Conservation (phyloP, 2,329 filamentous ascomycete genomes). For the Ophiostoma perfectum region DNA sequence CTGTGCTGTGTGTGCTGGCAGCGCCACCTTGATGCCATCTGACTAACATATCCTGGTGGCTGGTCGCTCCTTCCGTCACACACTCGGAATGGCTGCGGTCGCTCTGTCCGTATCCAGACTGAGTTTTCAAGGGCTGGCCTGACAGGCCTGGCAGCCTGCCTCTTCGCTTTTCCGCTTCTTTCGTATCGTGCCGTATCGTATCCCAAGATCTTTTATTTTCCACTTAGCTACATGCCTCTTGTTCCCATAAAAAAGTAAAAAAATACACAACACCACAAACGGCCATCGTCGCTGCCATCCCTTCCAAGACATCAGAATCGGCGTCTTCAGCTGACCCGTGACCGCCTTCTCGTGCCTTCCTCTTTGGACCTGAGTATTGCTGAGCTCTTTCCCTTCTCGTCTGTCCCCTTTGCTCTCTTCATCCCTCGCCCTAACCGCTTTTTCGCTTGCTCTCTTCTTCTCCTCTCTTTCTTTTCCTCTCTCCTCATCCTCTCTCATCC, state of each 20-base stretch:
- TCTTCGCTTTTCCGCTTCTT: neutral
- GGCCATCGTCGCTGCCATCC: neutral
- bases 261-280: neutral
- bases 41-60: conserved; percentile 11
- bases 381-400: neutral
- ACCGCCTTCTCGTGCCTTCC: conserved; percentile 13
- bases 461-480: neutral
- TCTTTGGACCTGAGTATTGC: conserved; percentile 8
- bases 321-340: conserved; percentile 17
- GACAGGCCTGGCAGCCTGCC: neutral
- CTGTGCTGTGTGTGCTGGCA: conserved; percentile 13
- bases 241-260: neutral
- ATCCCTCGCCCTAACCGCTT: too few species aligned
- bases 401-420: neutral
- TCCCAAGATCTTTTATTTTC: neutral
- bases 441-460: neutral
- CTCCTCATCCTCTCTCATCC: too few species aligned
- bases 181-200: too few species aligned
- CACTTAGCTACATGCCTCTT: neutral
- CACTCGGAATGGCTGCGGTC: conserved; percentile 13
- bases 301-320: neutral
- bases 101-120: neutral
- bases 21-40: neutral
- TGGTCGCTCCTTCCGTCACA: conserved; percentile 15
- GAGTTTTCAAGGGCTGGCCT: neutral